Evolutionary conservation across 768 basidiomycete genomes (phyloP).

Genomic region (Boletus speciosus): DNA sequence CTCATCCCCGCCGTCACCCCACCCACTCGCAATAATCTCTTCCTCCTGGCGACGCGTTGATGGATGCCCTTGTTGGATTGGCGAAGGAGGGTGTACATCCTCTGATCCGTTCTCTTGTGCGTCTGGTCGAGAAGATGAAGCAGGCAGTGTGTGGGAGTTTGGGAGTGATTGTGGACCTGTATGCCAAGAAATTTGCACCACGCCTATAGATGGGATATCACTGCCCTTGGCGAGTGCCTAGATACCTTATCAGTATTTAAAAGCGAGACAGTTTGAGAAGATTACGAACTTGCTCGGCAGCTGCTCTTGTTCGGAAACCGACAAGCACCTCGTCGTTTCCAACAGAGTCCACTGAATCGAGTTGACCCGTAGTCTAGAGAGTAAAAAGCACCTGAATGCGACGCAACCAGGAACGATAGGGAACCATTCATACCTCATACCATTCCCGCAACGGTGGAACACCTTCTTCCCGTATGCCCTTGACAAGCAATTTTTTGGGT

Average conservation of each 20-base stretch:
- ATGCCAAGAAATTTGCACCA: conserved; percentile 68
- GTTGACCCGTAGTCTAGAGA: conserved; percentile 58
- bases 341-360: conserved; percentile 58
- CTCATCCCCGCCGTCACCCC: conserved; percentile 64
- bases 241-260: conserved; percentile 10
- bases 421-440: conserved; percentile 60
- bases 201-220: conserved; percentile 62
- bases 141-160: conserved; percentile 18
- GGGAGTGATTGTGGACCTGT: conserved; percentile 31
- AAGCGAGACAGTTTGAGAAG: background rate
- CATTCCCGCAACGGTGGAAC: conserved; percentile 69
- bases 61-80: conserved; percentile 18
- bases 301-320: conserved; percentile 65
- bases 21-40: conserved; percentile 61
- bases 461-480: conserved; percentile 56
- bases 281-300: conserved; percentile 70
- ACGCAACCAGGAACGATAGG: background rate
- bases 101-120: conserved; percentile 21
- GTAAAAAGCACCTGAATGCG: conserved; percentile 6
- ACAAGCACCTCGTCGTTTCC: conserved; percentile 63
- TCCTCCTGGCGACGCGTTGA: conserved; percentile 49
- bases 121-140: conserved; percentile 18
- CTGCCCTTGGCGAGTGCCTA: conserved; percentile 73
- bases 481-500: conserved; percentile 74
- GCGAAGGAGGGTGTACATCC: conserved; percentile 25